Evolutionary conservation across 1,284 basidiomycete species (phyloP), one percentile per base, ranked within the genome.

Genomic region (Leccinum subrobustum): DNA sequence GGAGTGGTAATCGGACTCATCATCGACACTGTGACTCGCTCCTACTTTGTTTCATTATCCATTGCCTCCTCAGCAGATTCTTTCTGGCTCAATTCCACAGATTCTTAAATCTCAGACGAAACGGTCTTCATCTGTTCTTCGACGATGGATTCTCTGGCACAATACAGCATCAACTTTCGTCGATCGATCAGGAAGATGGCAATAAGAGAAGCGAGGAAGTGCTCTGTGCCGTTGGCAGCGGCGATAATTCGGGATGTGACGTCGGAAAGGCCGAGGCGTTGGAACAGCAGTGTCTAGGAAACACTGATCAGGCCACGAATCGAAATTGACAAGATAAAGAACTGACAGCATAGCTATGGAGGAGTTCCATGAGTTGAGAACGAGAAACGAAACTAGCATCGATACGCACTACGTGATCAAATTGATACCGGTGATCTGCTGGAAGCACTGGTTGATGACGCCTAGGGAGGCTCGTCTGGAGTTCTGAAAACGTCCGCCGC

Each of bases 361-460:
- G 42, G 23, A 25, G 11, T 14, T 3, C 2, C 1, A 35, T 68
- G 52, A 66, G 51, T 7, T 23, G 11, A 47, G n/a, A 44, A 52
- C 0, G n/a, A 33, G 4, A 20, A 12, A 57, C 6, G 18, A 16
- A 20, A 57, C 7, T 8, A 27, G 27, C 27, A 8, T 27, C 27
- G 7, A 20, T 27, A 69, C 69, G n/a, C 75, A 87, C 74, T 88
- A 88, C 11, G 86, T 88, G 65, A 90, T 85, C 42, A 83, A 63
- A 65, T 85, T 85, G 68, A 83, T 83, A 33, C 81, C 82, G 14
- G 79, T 79, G 29, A 88, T 83, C 70, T 90, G 89, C 71, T 91
- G 87, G 75, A 90, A 89, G 67, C 84, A 85, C 65, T 90, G 88
- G 53, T 82, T 81, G 55, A 83, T 76, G 58, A 89, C 75, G 5